Evolutionary conservation across 192 early-diverging fungal species (phyloP).

Genomic region (Coemansia sp.): DNA sequence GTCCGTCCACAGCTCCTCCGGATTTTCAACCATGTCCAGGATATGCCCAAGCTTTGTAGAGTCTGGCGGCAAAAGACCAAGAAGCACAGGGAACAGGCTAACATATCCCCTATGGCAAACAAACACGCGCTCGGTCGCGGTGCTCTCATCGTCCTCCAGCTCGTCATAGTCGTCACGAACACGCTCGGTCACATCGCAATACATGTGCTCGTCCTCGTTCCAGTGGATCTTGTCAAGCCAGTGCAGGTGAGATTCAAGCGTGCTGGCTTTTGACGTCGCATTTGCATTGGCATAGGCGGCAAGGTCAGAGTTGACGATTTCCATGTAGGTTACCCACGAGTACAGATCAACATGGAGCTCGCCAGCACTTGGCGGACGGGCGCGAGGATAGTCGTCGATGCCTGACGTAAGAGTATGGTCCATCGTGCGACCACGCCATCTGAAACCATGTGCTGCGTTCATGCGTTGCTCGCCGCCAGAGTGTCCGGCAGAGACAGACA

Average conservation of each 20-base stretch:
- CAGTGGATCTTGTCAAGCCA: constrained; percentile 39
- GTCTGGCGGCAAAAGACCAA: constrained; percentile 69
- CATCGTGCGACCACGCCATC: constrained; percentile 85
- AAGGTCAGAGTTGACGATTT: constrained; percentile 17
- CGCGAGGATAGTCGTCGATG: constrained; percentile 92
- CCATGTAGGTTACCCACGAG: constrained; percentile 38
- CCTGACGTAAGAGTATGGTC: constrained; percentile 88
- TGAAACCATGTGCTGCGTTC: constrained; percentile 65
- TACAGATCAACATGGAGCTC: constrained; percentile 48
- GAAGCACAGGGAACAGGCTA: constrained; percentile 78
- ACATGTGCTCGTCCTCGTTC: constrained; percentile 43
- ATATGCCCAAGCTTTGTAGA: constrained; percentile 70
- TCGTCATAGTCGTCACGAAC: constrained; percentile 41
- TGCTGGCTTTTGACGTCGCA: constrained; percentile 1
- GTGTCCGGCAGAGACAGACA: neutral
- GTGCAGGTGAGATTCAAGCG: constrained; percentile 18
- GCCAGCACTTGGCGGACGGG: constrained; percentile 61
- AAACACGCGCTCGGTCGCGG: constrained; percentile 28
- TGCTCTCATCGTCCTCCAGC: constrained; percentile 39
- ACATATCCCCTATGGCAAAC: constrained; percentile 56
- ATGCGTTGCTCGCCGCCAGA: constrained; percentile 4
- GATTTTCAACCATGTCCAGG: constrained; percentile 76
- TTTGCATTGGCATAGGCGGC: constrained; percentile 5
- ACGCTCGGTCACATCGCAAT: constrained; percentile 37
- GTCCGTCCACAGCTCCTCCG: constrained; percentile 79